A percentile compares a stretch with the other conserved stretches of the same genome.
These are phyloP conservation scores for Leccinum broughii DNA, from an alignment of 768 basidiomycete species.

Conservation along the genomic window DNA sequence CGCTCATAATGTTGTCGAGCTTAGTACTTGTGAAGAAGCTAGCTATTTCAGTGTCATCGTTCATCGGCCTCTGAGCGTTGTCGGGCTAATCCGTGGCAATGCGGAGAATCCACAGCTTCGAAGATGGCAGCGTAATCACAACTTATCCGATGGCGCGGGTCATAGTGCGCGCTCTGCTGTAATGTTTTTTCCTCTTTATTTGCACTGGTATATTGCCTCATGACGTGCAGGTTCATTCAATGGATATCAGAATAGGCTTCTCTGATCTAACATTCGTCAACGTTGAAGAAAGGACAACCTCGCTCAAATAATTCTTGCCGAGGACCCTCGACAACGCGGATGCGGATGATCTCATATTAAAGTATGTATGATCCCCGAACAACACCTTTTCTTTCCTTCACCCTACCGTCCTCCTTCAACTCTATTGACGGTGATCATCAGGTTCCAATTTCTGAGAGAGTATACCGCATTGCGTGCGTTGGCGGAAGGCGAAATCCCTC, in stretches of 20 bases:
- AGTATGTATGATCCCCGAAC: slow-evolving; percentile 27
- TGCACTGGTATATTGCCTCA: background rate
- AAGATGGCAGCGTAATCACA: slow-evolving; percentile 43
- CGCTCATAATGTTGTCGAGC: too few relatives aligned
- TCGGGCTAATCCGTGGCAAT: slow-evolving; percentile 28
- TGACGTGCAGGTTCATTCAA: slow-evolving; percentile 40
- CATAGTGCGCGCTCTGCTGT: slow-evolving; percentile 47
- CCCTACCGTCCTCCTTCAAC: background rate
- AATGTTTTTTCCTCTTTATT: background rate
- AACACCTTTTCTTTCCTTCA: slow-evolving; percentile 39
- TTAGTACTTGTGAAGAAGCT: slow-evolving; percentile 37
- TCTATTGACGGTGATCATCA: slow-evolving; percentile 1
- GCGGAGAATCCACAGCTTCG: slow-evolving; percentile 35
- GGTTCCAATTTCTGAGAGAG: background rate
- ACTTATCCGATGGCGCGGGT: slow-evolving; percentile 43
- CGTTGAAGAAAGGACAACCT: slow-evolving; percentile 30
- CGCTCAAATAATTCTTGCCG: slow-evolving; percentile 46
- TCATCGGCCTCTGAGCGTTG: slow-evolving; percentile 40
- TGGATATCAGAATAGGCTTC: slow-evolving; percentile 43
- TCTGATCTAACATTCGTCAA: slow-evolving; percentile 39
- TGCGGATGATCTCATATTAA: slow-evolving; percentile 2
- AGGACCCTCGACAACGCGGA: slow-evolving; percentile 35
- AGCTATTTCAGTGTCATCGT: slow-evolving; percentile 26
- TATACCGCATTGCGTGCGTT: slow-evolving; percentile 7
- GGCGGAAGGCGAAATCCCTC: slow-evolving; percentile 33